Conservation (phyloP, 495 filamentous ascomycete species). For the Pyrenula aspistea region DNA sequence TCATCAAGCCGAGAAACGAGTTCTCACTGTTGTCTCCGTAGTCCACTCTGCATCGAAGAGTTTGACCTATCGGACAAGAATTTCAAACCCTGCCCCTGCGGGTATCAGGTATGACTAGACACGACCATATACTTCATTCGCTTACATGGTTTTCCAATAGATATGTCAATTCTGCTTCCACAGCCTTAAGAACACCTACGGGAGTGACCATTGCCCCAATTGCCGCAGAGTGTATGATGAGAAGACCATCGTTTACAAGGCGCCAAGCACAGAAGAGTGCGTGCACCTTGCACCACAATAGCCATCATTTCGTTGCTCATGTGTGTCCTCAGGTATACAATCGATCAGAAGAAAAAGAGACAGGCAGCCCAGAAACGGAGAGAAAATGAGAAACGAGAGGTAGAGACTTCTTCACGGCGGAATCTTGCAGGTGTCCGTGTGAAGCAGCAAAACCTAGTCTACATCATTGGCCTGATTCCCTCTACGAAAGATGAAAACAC, state of each 20-base stretch:
- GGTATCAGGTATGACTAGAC: constrained; percentile 90
- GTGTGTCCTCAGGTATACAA: constrained; percentile 70
- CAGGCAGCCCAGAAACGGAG: constrained; percentile 81
- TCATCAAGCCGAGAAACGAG: background rate
- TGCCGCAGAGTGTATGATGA: constrained; percentile 93
- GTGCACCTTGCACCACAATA: constrained; percentile 11
- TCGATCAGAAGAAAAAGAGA: constrained; percentile 80
- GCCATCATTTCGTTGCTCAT: background rate
- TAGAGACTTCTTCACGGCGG: constrained; percentile 87
- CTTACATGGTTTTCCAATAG: constrained; percentile 30
- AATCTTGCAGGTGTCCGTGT: constrained; percentile 90
- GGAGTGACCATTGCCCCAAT: constrained; percentile 92
- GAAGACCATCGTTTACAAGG: constrained; percentile 90
- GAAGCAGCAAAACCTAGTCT: constrained; percentile 96
- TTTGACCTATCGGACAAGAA: constrained; percentile 94
- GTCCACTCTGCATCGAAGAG: constrained; percentile 97
- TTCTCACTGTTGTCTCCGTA: constrained; percentile 16
- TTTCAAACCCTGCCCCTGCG: constrained; percentile 95
- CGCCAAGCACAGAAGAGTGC: constrained; percentile 86
- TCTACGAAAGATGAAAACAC: constrained; percentile 78
- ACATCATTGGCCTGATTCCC: constrained; percentile 88
- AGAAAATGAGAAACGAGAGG: constrained; percentile 89
- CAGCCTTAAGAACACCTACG: constrained; percentile 83
- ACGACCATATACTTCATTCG: too few species aligned
- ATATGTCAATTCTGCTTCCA: constrained; percentile 99